Evolutionary conservation across 495 filamentous ascomycete species (phyloP), one percentile per base, ranked within the genome.

Genomic region (Penicillium canescens): DNA sequence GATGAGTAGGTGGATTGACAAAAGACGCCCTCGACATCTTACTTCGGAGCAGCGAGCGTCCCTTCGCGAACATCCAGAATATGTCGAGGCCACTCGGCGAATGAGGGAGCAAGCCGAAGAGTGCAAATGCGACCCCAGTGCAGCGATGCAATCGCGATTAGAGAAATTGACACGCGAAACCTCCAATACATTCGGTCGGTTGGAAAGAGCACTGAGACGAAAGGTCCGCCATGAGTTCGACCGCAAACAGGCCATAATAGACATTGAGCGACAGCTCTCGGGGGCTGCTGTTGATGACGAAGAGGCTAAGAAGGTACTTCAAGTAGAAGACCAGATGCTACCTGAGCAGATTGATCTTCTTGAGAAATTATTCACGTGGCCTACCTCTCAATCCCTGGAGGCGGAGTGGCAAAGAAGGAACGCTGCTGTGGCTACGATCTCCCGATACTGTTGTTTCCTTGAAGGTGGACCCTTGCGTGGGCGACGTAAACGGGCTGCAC

Each of bases 1-100:
- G 31, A 75, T 74, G 50, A 66, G 61, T 39, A 52, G 68, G 20
- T 75, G 57, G 68, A 69, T 75, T 42, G 57, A 73, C 56, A 66
- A 42, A 41, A 52, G 65, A 43, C 63, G 67, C 3, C 69, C 65
- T 51, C 58, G 61, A 56, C 50, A 68, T 12, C 60, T 73, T 3
- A 72, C 48, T 39, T 18, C 13, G 5, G 45, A 68, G 54, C 45
- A 71, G 45, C 36, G 54, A 50, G 55, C 55, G n/a, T 71, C 62
- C 12, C 41, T 72, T 34, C 56, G 62, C 45, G 24, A 67, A 28
- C 50, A 70, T 44, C 57, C 48, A 42, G 46, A 60, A 42, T 53
- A 53, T 43, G 2, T 52, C 5, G 31, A 57, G 23, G 55, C 42
- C 35, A 24, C 6, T 9, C 49, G 18, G 38, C 16, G 38, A 48